Evolutionary conservation across 176 grass and related monocot species (phyloP), one percentile per base, ranked within the genome.

Genomic region (Microstegium vimineum): DNA sequence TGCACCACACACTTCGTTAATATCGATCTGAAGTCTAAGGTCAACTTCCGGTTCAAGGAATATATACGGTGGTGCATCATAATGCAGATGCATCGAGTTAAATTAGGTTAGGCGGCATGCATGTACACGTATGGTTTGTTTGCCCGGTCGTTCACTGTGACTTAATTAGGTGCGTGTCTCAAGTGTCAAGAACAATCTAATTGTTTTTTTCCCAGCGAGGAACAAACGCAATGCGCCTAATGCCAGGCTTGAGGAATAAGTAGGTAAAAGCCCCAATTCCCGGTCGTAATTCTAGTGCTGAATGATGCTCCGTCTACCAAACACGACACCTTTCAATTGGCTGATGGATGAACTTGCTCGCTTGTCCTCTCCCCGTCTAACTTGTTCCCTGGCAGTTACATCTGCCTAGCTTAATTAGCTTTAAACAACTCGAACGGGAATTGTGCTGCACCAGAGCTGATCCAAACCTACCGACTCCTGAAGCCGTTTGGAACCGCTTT

Each of bases 191-290:
- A 62, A 54, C 40, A 57, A 25, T 15, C 20, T 23, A n/a, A n/a
- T 16, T 4, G 12, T 33, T n/a, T n/a, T 42, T 17, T 69, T 10
- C 0, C 6, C 5, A 22, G 56, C n/a, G n/a, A n/a, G n/a, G 57
- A 77, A 40, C 0, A 11, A 26, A 38, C n/a, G n/a, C 23, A 25
- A 32, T 61, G 13, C 62, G 67, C 28, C 47, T 30, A 71, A 78
- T 64, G 82, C 77, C 52, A 81, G 77, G 54, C 71, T 65, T 71
- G 72, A 75, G 27, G 82, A 85, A 86, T 82, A 71, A 82, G 88
- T 66, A 60, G 83, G 83, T 88, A 45, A 90, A 86, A 90, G 78
- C 88, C 87, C 35, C 88, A 82, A 86, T 86, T 77, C 66, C 83
- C 78, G 78, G 83, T 86, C 78, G 88, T 82, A 86, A 78, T 86